Evolutionary conservation across 805 yeast species (phyloP).

Genomic region (Lipomyces lipofer): DNA sequence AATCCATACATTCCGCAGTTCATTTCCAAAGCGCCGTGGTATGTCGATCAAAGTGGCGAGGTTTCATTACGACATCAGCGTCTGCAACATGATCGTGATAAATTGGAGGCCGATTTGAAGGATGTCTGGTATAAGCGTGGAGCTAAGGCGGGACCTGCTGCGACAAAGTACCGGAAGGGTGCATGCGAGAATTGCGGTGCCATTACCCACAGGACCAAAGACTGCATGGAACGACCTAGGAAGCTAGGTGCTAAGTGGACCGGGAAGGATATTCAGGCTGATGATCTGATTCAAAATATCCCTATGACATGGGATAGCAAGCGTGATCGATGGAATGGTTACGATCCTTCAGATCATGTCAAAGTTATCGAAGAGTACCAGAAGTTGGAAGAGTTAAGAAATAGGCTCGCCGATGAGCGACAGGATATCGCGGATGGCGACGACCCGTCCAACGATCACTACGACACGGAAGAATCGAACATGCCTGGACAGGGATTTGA

Average conservation of each 20-base stretch:
- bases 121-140: conserved; percentile 39
- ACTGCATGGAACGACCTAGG: conserved; percentile 61
- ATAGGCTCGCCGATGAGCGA: conserved; percentile 24
- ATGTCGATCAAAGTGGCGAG: conserved; percentile 31
- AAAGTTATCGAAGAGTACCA: conserved; percentile 52
- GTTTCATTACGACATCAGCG: conserved; percentile 38
- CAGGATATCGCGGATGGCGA: conserved; percentile 24
- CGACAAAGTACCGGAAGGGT: conserved; percentile 42
- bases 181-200: conserved; percentile 64
- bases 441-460: conserved; percentile 40
- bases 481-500: conserved; percentile 33
- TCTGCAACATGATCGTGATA: conserved; percentile 26
- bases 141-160: conserved; percentile 37
- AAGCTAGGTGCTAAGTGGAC: conserved; percentile 44
- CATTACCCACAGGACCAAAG: conserved; percentile 49
- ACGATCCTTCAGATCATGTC: conserved; percentile 62
- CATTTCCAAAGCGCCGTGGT: conserved; percentile 42
- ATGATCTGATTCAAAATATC: conserved; percentile 34
- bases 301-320: conserved; percentile 62
- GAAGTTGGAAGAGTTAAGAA: conserved; percentile 38
- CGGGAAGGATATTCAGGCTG: conserved; percentile 37
- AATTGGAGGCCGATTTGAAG: conserved; percentile 24
- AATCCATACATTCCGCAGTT: conserved; percentile 41
- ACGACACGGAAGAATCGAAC: conserved; percentile 39
- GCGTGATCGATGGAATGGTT: conserved; percentile 82